These are phyloP conservation scores for Arthrocladium fulminans DNA, from an alignment of 2,329 filamentous ascomycete species.

Conservation along the genomic window DNA sequence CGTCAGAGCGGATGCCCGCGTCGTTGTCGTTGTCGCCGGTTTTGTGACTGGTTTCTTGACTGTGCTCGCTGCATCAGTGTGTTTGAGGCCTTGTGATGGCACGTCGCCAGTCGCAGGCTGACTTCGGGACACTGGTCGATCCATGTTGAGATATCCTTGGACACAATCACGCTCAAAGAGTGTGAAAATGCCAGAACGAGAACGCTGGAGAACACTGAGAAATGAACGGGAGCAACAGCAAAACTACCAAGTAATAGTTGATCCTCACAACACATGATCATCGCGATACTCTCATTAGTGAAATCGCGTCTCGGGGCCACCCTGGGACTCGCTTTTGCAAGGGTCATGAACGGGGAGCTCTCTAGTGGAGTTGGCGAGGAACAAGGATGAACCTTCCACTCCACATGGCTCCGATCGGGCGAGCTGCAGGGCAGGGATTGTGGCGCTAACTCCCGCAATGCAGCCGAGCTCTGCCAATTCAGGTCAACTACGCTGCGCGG, in stretches of 20 bases:
- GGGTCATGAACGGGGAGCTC: no score
- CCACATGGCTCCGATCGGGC: not conserved
- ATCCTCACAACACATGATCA: no score
- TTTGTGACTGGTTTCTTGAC: conserved; percentile 3
- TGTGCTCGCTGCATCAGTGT: not conserved
- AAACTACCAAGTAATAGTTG: no score
- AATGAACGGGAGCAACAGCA: no score
- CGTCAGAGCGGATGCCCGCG: conserved; percentile 22
- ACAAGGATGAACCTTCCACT: not conserved
- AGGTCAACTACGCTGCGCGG: no score
- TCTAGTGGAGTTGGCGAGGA: no score
- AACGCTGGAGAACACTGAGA: not conserved
- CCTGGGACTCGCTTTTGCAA: no score
- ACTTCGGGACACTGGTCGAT: not conserved
- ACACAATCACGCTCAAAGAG: not conserved
- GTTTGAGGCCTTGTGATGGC: not conserved
- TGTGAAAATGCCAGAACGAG: not conserved
- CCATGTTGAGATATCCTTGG: not conserved
- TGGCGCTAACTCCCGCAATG: not conserved
- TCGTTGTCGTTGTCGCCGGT: not conserved
- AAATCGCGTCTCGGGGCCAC: no score
- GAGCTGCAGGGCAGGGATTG: not conserved
- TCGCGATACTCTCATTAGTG: no score
- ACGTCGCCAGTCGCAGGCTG: not conserved
- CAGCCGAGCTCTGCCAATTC: not conserved